Evolutionary conservation across 148 eudicot species (phyloP).

Genomic region (Gaultheria prostrata): DNA sequence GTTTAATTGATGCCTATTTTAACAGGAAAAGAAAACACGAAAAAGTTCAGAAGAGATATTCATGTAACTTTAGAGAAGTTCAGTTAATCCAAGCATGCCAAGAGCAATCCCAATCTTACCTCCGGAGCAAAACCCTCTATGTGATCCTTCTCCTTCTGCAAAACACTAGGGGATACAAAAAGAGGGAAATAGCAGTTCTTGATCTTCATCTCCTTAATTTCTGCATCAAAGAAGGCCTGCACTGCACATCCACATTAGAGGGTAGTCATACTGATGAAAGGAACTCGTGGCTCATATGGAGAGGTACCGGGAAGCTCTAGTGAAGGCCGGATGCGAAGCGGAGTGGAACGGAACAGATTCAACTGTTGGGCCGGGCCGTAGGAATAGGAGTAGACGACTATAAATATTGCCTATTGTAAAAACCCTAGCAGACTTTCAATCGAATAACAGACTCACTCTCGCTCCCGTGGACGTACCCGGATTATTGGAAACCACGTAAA

Average conservation of each 20-base stretch:
- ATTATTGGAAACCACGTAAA: too few relatives aligned
- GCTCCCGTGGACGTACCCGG: too few relatives aligned
- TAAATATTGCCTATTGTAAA: too few relatives aligned
- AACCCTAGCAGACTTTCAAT: too few relatives aligned
- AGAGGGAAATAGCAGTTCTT: slow-evolving; percentile 93
- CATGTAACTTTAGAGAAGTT: slow-evolving; percentile 1
- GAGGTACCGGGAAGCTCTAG: too few relatives aligned
- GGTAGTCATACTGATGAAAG: neutral
- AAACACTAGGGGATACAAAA: slow-evolving; percentile 78
- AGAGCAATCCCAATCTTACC: slow-evolving; percentile 36
- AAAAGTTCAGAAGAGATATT: neutral
- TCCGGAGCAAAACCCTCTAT: slow-evolving; percentile 99
- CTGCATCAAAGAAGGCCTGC: slow-evolving; percentile 88
- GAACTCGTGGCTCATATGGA: too few relatives aligned
- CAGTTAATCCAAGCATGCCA: slow-evolving; percentile 14
- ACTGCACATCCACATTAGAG: slow-evolving; percentile 28
- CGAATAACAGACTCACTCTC: too few relatives aligned
- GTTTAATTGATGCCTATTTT: neutral
- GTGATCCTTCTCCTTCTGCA: slow-evolving; percentile 90
- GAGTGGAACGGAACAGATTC: too few relatives aligned
- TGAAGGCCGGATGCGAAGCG: too few relatives aligned
- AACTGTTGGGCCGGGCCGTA: too few relatives aligned
- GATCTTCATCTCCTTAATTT: slow-evolving; percentile 84
- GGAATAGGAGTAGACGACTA: too few relatives aligned
- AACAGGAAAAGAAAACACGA: neutral